phyloP scores from a whole-genome alignment of 2,329 filamentous ascomycete species.

The Penicillium sp. region DNA sequence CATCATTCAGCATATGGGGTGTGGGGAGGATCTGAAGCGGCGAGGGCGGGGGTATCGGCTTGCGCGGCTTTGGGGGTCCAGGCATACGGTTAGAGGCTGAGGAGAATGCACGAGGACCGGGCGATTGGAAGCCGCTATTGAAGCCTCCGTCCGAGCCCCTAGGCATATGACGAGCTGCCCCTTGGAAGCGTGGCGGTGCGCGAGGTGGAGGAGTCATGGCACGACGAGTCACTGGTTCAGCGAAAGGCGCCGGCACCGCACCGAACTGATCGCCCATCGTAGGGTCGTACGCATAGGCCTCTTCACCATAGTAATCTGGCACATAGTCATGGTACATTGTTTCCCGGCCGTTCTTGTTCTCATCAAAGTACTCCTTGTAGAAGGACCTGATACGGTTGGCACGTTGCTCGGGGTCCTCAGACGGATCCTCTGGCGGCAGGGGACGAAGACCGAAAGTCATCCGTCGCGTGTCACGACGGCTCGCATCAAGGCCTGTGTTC shows the following conservation, averaged over 20 bases:
- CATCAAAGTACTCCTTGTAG: slow-evolving; percentile 99
- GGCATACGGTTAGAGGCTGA: slow-evolving; percentile 49
- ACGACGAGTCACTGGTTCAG: slow-evolving; percentile 73
- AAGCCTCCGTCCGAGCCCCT: too few species aligned
- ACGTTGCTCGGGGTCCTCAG: slow-evolving; percentile 84
- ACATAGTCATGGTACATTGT: slow-evolving; percentile 63
- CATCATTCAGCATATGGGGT: slow-evolving; percentile 73
- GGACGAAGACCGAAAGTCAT: slow-evolving; percentile 63
- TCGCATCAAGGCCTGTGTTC: too few species aligned
- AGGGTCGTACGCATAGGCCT: slow-evolving; percentile 43
- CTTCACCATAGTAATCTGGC: slow-evolving; percentile 57
- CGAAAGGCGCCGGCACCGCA: slow-evolving; percentile 52
- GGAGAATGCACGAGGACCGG: slow-evolving; percentile 54
- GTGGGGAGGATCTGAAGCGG: slow-evolving; percentile 71
- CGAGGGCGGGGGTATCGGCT: slow-evolving; percentile 61
- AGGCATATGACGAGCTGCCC: slow-evolving; percentile 39
- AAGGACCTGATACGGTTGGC: slow-evolving; percentile 96
- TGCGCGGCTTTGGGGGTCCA: slow-evolving; percentile 45
- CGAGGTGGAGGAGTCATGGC: slow-evolving; percentile 91
- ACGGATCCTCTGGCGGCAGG: slow-evolving; percentile 73
- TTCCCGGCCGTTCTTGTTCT: slow-evolving; percentile 51
- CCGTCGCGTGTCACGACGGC: slow-evolving; percentile 40
- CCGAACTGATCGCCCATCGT: slow-evolving; percentile 27
- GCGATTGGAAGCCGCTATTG: slow-evolving; percentile 39
- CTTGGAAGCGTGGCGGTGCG: slow-evolving; percentile 51